Conservation (phyloP, 352 stramenopile genomes). For the Thraustochytrium striatum region DNA sequence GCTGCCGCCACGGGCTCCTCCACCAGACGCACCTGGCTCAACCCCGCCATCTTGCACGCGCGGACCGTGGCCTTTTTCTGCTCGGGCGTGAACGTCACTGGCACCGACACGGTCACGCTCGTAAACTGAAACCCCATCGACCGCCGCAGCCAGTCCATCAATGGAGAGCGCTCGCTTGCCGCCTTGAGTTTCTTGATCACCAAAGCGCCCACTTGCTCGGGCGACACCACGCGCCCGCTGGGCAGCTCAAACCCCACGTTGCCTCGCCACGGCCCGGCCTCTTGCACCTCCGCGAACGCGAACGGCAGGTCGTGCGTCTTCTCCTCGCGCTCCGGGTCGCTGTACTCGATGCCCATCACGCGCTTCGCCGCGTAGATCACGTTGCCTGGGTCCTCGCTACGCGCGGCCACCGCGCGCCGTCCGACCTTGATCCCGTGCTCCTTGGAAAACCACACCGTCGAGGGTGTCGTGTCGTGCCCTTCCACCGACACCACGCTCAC, state of each 20-base stretch:
- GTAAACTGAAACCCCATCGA: constrained; percentile 65
- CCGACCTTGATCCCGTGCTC: neutral
- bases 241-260: neutral
- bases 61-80: constrained; percentile 89
- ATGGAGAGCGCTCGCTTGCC: constrained; percentile 61
- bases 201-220: constrained; percentile 80
- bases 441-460: constrained; percentile 5
- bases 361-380: constrained; percentile 37
- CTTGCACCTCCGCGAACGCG: neutral
- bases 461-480: neutral
- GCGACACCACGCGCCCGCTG: constrained; percentile 14
- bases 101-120: constrained; percentile 76
- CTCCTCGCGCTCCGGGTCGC: neutral
- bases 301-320: neutral
- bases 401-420: neutral
- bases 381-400: neutral
- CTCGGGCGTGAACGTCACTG: constrained; percentile 93
- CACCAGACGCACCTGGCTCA: constrained; percentile 87
- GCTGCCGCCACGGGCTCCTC: constrained; percentile 80
- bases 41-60: constrained; percentile 81
- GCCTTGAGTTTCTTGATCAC: constrained; percentile 77
- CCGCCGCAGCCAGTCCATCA: constrained; percentile 20
- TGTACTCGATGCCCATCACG: constrained; percentile 22
- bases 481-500: constrained; percentile 29
- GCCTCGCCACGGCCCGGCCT: neutral